Evolutionary conservation across 345 rosid species (phyloP).

Genomic region (Eucalyptus sp.): DNA sequence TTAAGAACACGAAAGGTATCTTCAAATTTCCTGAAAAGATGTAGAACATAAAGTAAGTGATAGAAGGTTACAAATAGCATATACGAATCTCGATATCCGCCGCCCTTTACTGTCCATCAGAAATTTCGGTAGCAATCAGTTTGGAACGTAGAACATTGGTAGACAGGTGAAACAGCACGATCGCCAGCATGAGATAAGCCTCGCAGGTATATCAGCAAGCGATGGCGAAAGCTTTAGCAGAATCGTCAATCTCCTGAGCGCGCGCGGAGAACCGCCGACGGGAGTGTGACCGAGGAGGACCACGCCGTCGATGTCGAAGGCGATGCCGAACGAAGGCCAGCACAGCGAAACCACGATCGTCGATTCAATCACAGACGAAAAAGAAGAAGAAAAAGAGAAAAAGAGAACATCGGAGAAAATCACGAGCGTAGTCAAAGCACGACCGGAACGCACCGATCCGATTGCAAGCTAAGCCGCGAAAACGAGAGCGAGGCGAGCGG

Average conservation of each 20-base stretch:
- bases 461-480: constrained; percentile 4
- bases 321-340: constrained; percentile 62
- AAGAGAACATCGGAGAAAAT: neutral
- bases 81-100: neutral
- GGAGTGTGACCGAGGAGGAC: constrained; percentile 62
- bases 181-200: neutral
- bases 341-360: neutral
- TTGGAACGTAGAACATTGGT: neutral
- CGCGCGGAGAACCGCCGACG: constrained; percentile 55
- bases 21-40: constrained; percentile 38
- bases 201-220: neutral
- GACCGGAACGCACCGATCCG: constrained; percentile 10
- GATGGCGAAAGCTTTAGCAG: constrained; percentile 14
- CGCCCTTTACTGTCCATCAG: neutral
- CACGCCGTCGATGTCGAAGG: constrained; percentile 87
- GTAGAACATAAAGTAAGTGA: neutral
- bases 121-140: neutral
- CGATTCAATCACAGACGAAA: neutral
- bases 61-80: neutral
- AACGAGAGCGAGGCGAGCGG: constrained; percentile 4
- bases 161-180: neutral
- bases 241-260: constrained; percentile 41
- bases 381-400: neutral
- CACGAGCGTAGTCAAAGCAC: neutral
- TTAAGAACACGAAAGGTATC: constrained; percentile 72